Base-by-base conservation (phyloP, 1,284 basidiomycete genomes). In the Neonothopanus nambi region DNA sequence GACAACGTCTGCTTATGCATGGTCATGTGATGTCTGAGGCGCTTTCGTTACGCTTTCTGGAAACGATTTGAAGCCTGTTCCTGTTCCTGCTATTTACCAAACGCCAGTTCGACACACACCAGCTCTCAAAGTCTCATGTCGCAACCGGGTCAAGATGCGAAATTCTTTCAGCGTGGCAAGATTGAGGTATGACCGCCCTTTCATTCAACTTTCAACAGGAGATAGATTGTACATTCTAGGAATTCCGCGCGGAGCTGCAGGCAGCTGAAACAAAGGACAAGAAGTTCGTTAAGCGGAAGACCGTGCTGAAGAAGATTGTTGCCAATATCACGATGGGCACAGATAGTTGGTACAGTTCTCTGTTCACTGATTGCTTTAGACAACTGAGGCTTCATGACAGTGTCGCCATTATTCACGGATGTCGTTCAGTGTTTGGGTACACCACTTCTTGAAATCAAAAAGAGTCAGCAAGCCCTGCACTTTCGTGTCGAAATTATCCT, bases 271-370 rank as follows among this genome's bases (percentile, higher is more conserved):
- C 87, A 58, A 94, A 94, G 73, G 95, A 98, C 80, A 98, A 97
- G 80, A 95, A 94, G 64, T 97, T 84, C 61, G 74, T 83, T 60
- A 93, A 93, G 72, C 83, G 93, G 61, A 96, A 94, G 81, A 93
- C 82, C 0, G 90, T 91, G 20, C 74, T 98, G 65, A 98, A 98
- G 82, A 95, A 95, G 78, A 89, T 98, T 61, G 93, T 96, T 18
- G 91, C 93, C 46, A 95, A 93, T 70, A 95, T 95, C 68, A 97
- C 94, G 1, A 95, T 95, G 87, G 94, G 94, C 54, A 95, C 94
- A 65, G 93, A 95, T 69, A 92, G 93, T 90, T 70, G 70, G 87
- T 84, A 71, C 60, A 66, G 63, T 61, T 65, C 61, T 57, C 57
- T 52, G 57, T 61, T 52, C 56, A 57, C 50, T 60, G 56, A 51